Percentiles rank a stretch among this genome's conserved stretches.
Conservation (phyloP, 495 filamentous ascomycete species). For the Tuber indicum region DNA sequence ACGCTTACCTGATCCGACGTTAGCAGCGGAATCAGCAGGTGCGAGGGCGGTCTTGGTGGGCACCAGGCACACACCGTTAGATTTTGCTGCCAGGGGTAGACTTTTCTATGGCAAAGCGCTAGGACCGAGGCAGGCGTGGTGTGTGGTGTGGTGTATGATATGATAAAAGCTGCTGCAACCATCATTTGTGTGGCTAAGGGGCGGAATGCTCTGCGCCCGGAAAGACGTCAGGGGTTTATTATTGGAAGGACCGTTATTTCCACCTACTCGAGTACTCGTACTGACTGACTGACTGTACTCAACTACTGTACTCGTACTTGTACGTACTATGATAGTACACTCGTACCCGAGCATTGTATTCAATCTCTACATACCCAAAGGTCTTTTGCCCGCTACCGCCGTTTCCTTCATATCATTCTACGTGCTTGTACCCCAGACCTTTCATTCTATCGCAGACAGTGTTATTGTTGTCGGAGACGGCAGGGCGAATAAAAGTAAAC, state of each 20-base stretch:
- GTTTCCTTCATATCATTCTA: not conserved
- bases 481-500: not conserved
- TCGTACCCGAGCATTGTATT: not conserved
- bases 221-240: slow-evolving; percentile 32
- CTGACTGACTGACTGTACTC: too few species aligned
- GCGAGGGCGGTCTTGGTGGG: slow-evolving; percentile 24
- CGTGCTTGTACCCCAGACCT: not conserved
- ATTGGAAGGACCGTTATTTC: slow-evolving; percentile 35
- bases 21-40: slow-evolving; percentile 36
- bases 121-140: not conserved
- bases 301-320: too few species aligned
- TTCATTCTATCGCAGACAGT: not conserved
- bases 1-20: slow-evolving; percentile 36
- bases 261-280: slow-evolving; percentile 9
- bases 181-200: slow-evolving; percentile 18
- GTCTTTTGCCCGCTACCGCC: not conserved
- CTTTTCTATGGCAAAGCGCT: not conserved
- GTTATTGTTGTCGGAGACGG: not conserved
- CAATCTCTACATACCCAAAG: not conserved
- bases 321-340: not conserved
- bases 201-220: slow-evolving; percentile 30
- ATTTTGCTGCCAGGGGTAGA: slow-evolving; percentile 36
- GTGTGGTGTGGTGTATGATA: not conserved
- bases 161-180: not conserved
- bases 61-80: slow-evolving; percentile 29